A percentile compares a stretch with the other conserved stretches of the same genome.
Evolutionary conservation across 345 rosid genomes (phyloP).

Genomic region (Populus euphratica): DNA sequence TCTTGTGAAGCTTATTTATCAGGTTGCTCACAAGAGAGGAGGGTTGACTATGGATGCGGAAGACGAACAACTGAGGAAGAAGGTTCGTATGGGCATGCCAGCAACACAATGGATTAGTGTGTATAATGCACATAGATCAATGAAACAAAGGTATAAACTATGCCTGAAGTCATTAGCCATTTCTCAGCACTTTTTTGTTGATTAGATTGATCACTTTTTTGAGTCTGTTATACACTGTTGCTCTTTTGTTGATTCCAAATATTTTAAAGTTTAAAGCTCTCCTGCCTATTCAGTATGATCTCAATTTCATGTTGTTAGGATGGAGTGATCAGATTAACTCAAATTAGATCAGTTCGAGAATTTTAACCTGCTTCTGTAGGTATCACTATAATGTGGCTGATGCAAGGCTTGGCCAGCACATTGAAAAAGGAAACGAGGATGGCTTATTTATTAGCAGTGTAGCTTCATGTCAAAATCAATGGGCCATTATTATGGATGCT

Average conservation of each 20-base stretch:
- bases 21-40: slow-evolving; percentile 83
- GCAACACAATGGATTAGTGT: slow-evolving; percentile 95
- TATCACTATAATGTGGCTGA: slow-evolving; percentile 96
- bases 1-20: slow-evolving; percentile 22
- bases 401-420: slow-evolving; percentile 67
- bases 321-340: not conserved
- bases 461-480: slow-evolving; percentile 82
- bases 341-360: not conserved
- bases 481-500: slow-evolving; percentile 99
- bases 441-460: slow-evolving; percentile 90
- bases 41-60: slow-evolving; percentile 67
- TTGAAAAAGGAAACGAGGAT: slow-evolving; percentile 91
- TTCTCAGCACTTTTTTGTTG: slow-evolving; percentile 1
- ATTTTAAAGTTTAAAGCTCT: not conserved
- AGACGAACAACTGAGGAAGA: slow-evolving; percentile 76
- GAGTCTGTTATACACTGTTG: not conserved
- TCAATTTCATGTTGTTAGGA: not conserved
- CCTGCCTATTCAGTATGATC: not conserved
- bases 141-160: slow-evolving; percentile 77
- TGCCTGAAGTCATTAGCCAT: slow-evolving; percentile 6
- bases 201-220: not conserved
- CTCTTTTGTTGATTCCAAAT: not conserved
- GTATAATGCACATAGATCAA: slow-evolving; percentile 85
- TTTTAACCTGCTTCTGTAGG: slow-evolving; percentile 34
- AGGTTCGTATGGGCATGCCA: slow-evolving; percentile 78